Percentiles rank a stretch among this genome's conserved stretches.
These are phyloP conservation scores for Pistacia vera DNA, from an alignment of 345 rosid genomes.

Conservation along the genomic window DNA sequence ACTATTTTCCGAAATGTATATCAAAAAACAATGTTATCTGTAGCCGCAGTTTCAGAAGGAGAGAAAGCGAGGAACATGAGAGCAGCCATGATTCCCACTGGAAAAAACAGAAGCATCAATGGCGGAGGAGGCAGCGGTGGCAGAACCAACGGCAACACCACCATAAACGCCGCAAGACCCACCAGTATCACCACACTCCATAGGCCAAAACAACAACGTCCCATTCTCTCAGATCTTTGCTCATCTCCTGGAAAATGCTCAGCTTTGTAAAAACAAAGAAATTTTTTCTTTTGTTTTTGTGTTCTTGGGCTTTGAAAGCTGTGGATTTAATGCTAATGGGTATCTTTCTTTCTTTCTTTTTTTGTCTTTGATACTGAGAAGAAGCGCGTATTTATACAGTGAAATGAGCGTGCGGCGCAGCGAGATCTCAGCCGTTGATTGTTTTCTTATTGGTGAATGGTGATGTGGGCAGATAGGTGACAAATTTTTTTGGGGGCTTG, in stretches of 20 bases:
- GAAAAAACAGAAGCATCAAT: conserved; percentile 53
- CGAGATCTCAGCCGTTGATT: conserved; percentile 5
- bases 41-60: conserved; percentile 31
- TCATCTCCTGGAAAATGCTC: conserved; percentile 21
- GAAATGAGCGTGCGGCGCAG: not conserved
- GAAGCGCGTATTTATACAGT: not conserved
- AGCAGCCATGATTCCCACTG: conserved; percentile 68
- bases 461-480: not conserved
- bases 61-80: conserved; percentile 61
- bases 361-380: too few relatives aligned
- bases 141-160: conserved; percentile 56
- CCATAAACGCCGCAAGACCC: conserved; percentile 47
- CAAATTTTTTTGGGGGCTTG: too few relatives aligned
- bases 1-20: too few relatives aligned
- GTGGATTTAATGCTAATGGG: too few relatives aligned
- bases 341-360: too few relatives aligned
- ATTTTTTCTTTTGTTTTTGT: too few relatives aligned
- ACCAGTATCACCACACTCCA: conserved; percentile 38
- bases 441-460: not conserved
- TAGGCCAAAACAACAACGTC: conserved; percentile 33
- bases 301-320: too few relatives aligned
- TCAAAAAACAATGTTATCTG: conserved; percentile 12
- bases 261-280: too few relatives aligned
- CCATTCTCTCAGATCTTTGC: conserved; percentile 29
- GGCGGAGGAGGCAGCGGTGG: conserved; percentile 82